Evolutionary conservation across 345 rosid species (phyloP), one percentile per base, ranked within the genome.

Genomic region (Diplotaxis tenuifolia): DNA sequence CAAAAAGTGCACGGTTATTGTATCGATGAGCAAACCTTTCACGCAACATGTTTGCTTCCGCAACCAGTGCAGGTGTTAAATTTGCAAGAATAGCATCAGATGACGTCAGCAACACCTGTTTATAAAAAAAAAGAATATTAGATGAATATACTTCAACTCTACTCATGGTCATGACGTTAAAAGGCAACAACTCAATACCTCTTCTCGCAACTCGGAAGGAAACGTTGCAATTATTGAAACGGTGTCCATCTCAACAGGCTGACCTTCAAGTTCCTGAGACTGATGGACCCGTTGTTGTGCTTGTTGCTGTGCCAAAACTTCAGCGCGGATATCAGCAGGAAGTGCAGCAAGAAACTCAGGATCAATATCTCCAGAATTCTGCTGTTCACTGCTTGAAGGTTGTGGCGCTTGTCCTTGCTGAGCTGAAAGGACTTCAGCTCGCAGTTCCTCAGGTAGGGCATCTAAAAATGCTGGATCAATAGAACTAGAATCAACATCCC

Each of bases 211-310:
- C 45, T 94, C 98, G 23, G 97, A 88, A 54, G 98, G 97, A 85
- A 94, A 94, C 9, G 98, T 91, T 20, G 98, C 97, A 78, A 94
- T 91, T 66, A 94, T 94, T 65, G 98, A 94, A 58, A 94, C 98
- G 0, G 98, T 88, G 82, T 94, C 98, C 98, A 94, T 94, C 85
- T 94, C 98, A 71, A 94, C 98, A 1, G 98, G 98, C 83, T 94
- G 97, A 45, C 98, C 98, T 85, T 94, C 98, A 58, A 91, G 97
- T 78, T 94, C 98, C 76, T 89, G 96, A 74, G 97, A 87, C 74
- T 94, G 97, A 69, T 89, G 90, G 74, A 84, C 75, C 79, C 96
- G 88, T 68, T 94, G 98, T 40, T 94, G 98, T 40, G 95, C 96
- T 80, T 88, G 97, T 71, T 94, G 98, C 82, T 94, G 98, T 19